These are phyloP conservation scores for Claviceps sp. DNA, from an alignment of 2,329 filamentous ascomycete species.

Conservation along the genomic window DNA sequence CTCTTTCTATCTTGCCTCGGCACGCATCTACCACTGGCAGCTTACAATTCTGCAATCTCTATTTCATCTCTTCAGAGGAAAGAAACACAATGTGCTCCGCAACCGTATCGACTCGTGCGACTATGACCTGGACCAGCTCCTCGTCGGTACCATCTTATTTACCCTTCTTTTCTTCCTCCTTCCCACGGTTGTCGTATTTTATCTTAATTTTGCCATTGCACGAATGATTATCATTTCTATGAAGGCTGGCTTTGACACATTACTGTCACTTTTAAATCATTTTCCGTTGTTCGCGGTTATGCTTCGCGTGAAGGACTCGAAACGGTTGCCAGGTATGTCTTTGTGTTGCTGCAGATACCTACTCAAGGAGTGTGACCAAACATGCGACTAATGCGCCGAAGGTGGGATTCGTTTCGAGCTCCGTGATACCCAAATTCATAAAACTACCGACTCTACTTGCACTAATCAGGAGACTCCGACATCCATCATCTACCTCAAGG, in stretches of 20 bases:
- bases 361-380: background rate
- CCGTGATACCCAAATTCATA: conserved; percentile 51
- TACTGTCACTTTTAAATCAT: conserved; percentile 88
- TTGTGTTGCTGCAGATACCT: background rate
- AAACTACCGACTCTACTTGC: conserved; percentile 24
- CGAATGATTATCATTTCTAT: conserved; percentile 90
- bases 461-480: conserved; percentile 43
- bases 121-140: conserved; percentile 92
- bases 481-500: conserved; percentile 79
- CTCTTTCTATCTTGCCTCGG: conserved; percentile 93
- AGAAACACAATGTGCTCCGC: conserved; percentile 92
- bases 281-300: conserved; percentile 96
- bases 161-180: conserved; percentile 89
- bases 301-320: conserved; percentile 86
- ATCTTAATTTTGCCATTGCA: conserved; percentile 87
- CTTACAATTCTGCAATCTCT: conserved; percentile 90
- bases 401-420: conserved; percentile 78
- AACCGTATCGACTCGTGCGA: conserved; percentile 98
- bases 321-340: conserved; percentile 63
- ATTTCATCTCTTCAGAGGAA: conserved; percentile 97
- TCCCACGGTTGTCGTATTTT: conserved; percentile 92
- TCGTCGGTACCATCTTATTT: conserved; percentile 92
- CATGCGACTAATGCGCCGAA: conserved; percentile 7
- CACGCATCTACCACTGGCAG: conserved; percentile 97
- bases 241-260: conserved; percentile 82